Conservation (phyloP, 2,329 filamentous ascomycete species). For the Ceratocystis huliohia region DNA sequence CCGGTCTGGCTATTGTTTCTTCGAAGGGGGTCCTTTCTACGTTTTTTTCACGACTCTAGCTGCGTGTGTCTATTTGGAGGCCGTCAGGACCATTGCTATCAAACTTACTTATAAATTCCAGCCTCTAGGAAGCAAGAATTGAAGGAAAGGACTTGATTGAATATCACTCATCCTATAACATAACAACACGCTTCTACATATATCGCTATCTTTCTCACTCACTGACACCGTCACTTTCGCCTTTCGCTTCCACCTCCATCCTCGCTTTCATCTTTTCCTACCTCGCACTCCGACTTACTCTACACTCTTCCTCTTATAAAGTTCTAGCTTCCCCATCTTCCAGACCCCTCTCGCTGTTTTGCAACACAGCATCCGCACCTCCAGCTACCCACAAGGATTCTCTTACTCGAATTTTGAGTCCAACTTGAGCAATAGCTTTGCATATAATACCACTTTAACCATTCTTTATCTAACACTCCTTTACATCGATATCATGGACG, state of each 20-base stretch:
- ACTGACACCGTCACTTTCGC: not conserved
- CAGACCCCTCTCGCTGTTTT: not conserved
- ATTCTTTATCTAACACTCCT: not conserved
- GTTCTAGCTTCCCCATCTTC: not conserved
- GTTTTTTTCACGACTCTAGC: not conserved
- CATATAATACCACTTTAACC: not conserved
- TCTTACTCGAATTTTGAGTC: not conserved
- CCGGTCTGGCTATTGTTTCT: not conserved
- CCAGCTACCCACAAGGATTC: not conserved
- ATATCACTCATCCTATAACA: not conserved
- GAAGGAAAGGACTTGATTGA: not conserved
- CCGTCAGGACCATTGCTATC: not conserved
- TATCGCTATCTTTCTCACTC: not conserved
- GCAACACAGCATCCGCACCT: no score
- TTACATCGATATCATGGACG: slow-evolving; percentile 23
- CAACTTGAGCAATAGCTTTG: not conserved
- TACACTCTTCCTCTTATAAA: not conserved
- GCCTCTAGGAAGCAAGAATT: not conserved
- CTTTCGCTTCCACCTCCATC: not conserved
- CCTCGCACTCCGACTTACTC: not conserved
- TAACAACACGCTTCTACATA: not conserved
- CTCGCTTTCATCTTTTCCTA: not conserved
- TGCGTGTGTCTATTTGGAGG: not conserved
- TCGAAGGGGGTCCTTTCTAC: not conserved
- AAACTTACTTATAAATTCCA: not conserved